Base-by-base conservation (phyloP, 768 basidiomycete genomes). In the Boletus reticuloceps region DNA sequence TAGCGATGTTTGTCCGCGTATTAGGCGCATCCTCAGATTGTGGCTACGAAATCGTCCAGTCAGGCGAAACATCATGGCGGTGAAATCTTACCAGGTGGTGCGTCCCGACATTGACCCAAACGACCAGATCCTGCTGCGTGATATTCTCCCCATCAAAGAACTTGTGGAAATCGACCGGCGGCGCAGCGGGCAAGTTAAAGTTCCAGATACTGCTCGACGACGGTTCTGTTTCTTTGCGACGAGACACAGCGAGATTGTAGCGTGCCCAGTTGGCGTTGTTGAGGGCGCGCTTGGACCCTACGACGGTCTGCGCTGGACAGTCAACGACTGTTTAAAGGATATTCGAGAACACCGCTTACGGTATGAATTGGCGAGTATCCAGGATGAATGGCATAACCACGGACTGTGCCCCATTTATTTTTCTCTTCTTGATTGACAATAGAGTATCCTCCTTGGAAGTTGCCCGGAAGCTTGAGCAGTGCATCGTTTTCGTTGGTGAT, bases 241-340 rank as follows among this genome's bases (percentile, higher is more conserved):
- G 70, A 17, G 82, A 79, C 13, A 86, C 78, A 2, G 82, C 82
- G 6, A 85, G 68, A 63, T 83, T 82, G 64, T 86, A 82, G 34
- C 82, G 77, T 4, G 84, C 85, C 81, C 84, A 88, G 60, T 86
- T 82, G 5, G 79, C 83, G 50, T 86, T 86, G 34, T 83, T 78
- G 46, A 80, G 67, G 9, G 83, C 72, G 2, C 84, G 77, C 68
- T 85, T 85, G 34, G 79, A 82, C 6, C 84, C 79, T 0, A 84
- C 75, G 47, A 82, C 79, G 5, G 80, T 80, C 83, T 83, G 59
- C 1, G 53, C 34, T 14, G 14, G 17, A 49, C 7, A 4, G 25
- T 60, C 64, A 47, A 53, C 50, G 1, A 31, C 34, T n/a, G 22
- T 9, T 1, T 34, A 8, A 9, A 19, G 4, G 17, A 13, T 5